Conservation (phyloP, 306 rosid species). For the Trifolium dubium region DNA sequence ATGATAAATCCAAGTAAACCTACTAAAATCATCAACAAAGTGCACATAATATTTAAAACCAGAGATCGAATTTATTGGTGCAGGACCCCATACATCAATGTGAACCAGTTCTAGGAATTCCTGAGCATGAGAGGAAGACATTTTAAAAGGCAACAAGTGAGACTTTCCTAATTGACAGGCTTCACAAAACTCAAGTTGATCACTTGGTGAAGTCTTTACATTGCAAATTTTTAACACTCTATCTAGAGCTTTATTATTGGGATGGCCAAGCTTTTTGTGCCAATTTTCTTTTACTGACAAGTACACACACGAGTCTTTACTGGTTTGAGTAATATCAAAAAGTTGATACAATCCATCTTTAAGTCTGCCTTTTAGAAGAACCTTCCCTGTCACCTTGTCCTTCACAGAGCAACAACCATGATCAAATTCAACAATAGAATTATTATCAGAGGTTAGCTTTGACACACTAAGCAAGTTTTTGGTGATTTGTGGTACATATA, state of each 20-base stretch:
- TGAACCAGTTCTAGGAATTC: background rate
- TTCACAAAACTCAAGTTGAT: background rate
- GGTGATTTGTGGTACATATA: background rate
- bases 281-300: background rate
- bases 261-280: background rate
- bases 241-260: background rate
- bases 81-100: background rate
- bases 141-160: background rate
- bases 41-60: slow-evolving; percentile 1
- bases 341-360: background rate
- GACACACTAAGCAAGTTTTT: background rate
- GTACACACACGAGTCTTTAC: background rate
- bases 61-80: background rate
- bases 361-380: background rate
- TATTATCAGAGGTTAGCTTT: background rate
- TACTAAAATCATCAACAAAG: background rate
- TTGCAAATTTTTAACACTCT: background rate
- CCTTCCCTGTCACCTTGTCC: background rate
- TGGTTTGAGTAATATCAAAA: background rate
- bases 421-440: background rate
- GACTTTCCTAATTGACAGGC: background rate
- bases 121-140: background rate
- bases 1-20: too few species aligned
- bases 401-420: background rate
- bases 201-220: background rate